A percentile compares a stretch with the other conserved stretches of the same genome.
phyloP scores from a whole-genome alignment of 164 flowering plant species.

The Vitis rotundifolia region DNA sequence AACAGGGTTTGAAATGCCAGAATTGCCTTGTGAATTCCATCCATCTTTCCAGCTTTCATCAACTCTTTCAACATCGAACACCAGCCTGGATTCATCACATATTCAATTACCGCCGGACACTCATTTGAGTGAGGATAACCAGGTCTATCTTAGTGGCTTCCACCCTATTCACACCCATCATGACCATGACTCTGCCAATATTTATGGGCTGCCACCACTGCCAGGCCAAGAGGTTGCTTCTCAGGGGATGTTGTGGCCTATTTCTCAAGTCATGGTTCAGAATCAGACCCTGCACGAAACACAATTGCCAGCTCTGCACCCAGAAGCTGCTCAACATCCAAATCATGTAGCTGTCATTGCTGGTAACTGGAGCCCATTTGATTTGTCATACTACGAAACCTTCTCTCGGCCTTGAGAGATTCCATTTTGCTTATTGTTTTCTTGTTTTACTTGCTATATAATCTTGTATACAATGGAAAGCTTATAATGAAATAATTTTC shows the following conservation, averaged over 20 bases:
- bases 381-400: slow-evolving; percentile 25
- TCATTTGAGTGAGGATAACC: slow-evolving; percentile 10
- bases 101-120: slow-evolving; percentile 10
- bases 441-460: not conserved
- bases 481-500: no score
- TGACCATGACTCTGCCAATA: slow-evolving; percentile 1
- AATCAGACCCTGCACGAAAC: slow-evolving; percentile 7
- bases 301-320: slow-evolving; percentile 11
- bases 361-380: slow-evolving; percentile 30
- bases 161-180: slow-evolving; percentile 18
- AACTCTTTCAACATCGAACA: not conserved
- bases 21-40: slow-evolving; percentile 21
- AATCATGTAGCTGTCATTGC: slow-evolving; percentile 7
- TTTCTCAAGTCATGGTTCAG: slow-evolving; percentile 15
- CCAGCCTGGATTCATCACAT: not conserved
- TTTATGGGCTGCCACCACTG: slow-evolving; percentile 41
- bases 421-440: not conserved
- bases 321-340: slow-evolving; percentile 15
- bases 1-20: slow-evolving; percentile 3
- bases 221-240: slow-evolving; percentile 27
- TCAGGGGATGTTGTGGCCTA: slow-evolving; percentile 16
- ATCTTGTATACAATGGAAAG: slow-evolving; percentile 10
- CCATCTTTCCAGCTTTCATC: slow-evolving; percentile 6
- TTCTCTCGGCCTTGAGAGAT: slow-evolving; percentile 12
- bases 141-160: slow-evolving; percentile 14